Percentiles rank a stretch among this genome's conserved stretches.
These are phyloP conservation scores for Salix viminalis DNA, from an alignment of 345 rosid species.

Conservation along the genomic window DNA sequence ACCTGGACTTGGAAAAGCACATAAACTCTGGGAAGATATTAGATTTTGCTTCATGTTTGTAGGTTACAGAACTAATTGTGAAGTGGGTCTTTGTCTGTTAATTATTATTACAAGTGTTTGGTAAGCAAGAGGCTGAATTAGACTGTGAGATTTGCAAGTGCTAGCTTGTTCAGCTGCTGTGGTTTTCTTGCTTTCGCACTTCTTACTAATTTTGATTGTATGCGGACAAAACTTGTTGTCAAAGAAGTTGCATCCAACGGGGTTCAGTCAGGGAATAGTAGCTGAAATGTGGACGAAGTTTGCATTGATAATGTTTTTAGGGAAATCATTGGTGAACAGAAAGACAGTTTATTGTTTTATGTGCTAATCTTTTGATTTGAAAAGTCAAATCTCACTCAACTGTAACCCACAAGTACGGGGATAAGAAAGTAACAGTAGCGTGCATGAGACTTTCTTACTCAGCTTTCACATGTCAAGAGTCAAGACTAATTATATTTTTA, in stretches of 20 bases:
- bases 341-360: background rate
- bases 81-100: constrained; percentile 17
- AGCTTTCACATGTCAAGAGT: too few species aligned
- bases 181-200: background rate
- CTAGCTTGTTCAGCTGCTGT: background rate
- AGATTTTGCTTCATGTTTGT: constrained; percentile 20
- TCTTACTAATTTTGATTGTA: too few species aligned
- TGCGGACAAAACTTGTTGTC: background rate
- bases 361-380: too few species aligned
- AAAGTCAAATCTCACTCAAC: background rate
- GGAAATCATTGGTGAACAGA: background rate
- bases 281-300: constrained; percentile 8
- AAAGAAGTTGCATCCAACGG: background rate
- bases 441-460: too few species aligned
- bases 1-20: constrained; percentile 15
- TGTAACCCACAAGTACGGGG: background rate
- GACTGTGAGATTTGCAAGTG: background rate
- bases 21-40: constrained; percentile 19
- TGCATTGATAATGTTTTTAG: background rate
- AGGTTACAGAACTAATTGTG: background rate
- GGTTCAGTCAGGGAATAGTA: background rate
- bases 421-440: background rate
- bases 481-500: too few species aligned
- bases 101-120: background rate
- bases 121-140: background rate